These are phyloP conservation scores for Colletotrichum gigasporum DNA, from an alignment of 2,329 filamentous ascomycete genomes.

Conservation along the genomic window DNA sequence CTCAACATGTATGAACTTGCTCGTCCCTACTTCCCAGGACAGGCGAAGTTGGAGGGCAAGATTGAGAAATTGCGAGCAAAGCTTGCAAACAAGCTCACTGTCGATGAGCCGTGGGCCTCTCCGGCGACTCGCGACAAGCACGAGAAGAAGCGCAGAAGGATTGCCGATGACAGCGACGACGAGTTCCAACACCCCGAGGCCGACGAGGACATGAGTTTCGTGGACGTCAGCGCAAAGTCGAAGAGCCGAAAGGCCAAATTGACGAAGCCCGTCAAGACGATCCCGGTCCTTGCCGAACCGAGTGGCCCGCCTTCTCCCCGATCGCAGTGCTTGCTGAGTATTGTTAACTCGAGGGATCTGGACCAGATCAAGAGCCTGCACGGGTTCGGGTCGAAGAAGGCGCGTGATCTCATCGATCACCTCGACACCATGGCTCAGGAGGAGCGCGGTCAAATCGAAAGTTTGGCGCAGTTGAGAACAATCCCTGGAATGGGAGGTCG, in stretches of 20 bases:
- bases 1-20: slow-evolving; percentile 89
- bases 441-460: slow-evolving; percentile 54
- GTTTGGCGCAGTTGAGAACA: slow-evolving; percentile 59
- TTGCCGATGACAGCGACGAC: slow-evolving; percentile 45
- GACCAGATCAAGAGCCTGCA: slow-evolving; percentile 72
- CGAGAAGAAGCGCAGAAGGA: slow-evolving; percentile 36
- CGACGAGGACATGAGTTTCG: slow-evolving; percentile 49
- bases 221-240: slow-evolving; percentile 39
- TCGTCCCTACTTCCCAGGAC: slow-evolving; percentile 84
- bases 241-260: slow-evolving; percentile 43
- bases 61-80: slow-evolving; percentile 70
- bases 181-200: slow-evolving; percentile 50
- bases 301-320: slow-evolving; percentile 60
- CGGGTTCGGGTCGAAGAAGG: slow-evolving; percentile 79
- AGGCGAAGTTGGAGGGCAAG: slow-evolving; percentile 79
- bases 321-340: slow-evolving; percentile 70
- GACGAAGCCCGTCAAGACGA: slow-evolving; percentile 36
- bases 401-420: slow-evolving; percentile 66
- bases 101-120: slow-evolving; percentile 7
- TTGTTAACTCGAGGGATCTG: slow-evolving; percentile 79
- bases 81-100: slow-evolving; percentile 45
- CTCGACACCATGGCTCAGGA: slow-evolving; percentile 56
- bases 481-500: slow-evolving; percentile 67
- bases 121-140: slow-evolving; percentile 10
- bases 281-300: slow-evolving; percentile 47